phyloP scores from a whole-genome alignment of 352 stramenopile genomes.

The Phytophthora pini region DNA sequence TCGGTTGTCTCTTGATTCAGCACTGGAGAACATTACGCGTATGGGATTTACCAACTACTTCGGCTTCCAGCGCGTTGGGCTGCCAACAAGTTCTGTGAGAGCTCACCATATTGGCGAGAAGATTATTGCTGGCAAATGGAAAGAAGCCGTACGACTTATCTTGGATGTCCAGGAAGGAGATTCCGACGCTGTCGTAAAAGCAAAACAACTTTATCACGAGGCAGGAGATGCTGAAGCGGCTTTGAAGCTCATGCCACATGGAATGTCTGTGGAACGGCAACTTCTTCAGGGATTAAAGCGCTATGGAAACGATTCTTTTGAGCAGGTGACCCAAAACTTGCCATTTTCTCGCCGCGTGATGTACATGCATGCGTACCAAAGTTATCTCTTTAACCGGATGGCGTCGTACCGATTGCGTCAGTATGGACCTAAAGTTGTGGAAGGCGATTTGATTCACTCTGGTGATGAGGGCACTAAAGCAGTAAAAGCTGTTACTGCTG shows the following conservation, averaged over 20 bases:
- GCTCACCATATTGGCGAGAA: conserved; percentile 77
- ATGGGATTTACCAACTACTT: conserved; percentile 85
- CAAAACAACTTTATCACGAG: conserved; percentile 59
- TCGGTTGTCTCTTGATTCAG: conserved; percentile 22
- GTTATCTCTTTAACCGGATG: conserved; percentile 74
- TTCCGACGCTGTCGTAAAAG: conserved; percentile 33
- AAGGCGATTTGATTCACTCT: conserved; percentile 61
- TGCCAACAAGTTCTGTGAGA: conserved; percentile 50
- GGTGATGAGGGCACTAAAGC: conserved; percentile 17
- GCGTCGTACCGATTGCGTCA: conserved; percentile 55
- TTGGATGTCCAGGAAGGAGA: conserved; percentile 50
- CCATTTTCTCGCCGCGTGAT: conserved; percentile 69
- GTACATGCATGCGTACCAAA: conserved; percentile 85
- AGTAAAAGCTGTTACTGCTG: conserved; percentile 42
- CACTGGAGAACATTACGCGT: conserved; percentile 39
- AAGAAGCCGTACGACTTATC: conserved; percentile 55
- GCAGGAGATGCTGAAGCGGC: conserved; percentile 56
- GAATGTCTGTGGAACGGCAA: conserved; percentile 58
- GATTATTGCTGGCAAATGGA: conserved; percentile 68
- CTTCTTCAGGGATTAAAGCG: conserved; percentile 77
- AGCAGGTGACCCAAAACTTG: conserved; percentile 59
- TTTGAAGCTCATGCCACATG: conserved; percentile 59
- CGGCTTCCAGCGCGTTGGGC: conserved; percentile 78
- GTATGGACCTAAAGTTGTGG: conserved; percentile 48
- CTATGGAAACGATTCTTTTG: conserved; percentile 52